Evolutionary conservation across 768 basidiomycete genomes (phyloP), one percentile per base, ranked within the genome.

Genomic region (Daedaleopsis nitida): DNA sequence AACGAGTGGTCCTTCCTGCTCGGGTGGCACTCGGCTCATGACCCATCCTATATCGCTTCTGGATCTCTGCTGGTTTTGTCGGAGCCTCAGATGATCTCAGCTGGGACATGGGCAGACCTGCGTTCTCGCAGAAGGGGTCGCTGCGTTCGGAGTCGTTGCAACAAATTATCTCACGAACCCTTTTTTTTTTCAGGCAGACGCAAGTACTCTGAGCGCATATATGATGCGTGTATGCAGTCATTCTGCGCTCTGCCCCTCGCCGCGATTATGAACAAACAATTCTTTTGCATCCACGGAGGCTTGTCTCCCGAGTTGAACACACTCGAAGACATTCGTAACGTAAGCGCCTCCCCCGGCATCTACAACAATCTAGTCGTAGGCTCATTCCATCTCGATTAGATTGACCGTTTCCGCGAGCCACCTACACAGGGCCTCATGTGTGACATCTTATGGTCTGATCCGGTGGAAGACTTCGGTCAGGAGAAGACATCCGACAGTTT

Each of bases 191-290:
- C 70, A 97, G 94, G 95, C 81, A 96, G 96, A 77, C 97, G 98
- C 80, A 98, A 98, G 78, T 99, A 99, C 76, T 94, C 94, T 9
- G 96, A 98, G 67, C 86, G 87, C 24, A 85, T 99, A 62, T 99
- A 99, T 73, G 94, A 99, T 62, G 94, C 94, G 27, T 95, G 93
- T 82, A 96, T 98, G 94, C 92, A 97, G 32, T 93, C 93, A 0
- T 98, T 99, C 80, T 98, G 96, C 72, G 83, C 91, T 0, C 83
- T 99, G 0, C 97, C 97, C 2, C 83, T 99, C 10, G 96, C 96
- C 1, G 97, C 97, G 35, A 75, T 99, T 70, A 98, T 98, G 96
- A 99, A 99, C 81, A 98, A 98, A 73, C 97, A 98, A 75, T 99
- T 99, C 76, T 80, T 98, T 52, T 99, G 96, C 75, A 97, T 98